Conservation (phyloP, 2,329 filamentous ascomycete species). For the Rachicladosporium sp. region DNA sequence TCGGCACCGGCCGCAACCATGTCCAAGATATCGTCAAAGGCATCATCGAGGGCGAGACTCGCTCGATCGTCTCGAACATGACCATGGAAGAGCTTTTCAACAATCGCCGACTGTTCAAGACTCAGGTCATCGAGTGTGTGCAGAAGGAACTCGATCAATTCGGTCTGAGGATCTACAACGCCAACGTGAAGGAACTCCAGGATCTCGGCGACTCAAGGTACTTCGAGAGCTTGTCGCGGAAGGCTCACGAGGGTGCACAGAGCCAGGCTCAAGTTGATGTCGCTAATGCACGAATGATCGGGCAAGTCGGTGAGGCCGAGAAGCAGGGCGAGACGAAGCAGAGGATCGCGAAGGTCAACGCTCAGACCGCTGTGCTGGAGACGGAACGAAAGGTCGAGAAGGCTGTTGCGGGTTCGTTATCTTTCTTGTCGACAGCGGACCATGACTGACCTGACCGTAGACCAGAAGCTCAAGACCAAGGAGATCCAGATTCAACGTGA, state of each 20-base stretch:
- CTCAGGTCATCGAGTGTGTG: slow-evolving; percentile 43
- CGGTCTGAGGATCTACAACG: slow-evolving; percentile 53
- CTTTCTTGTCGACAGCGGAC: background rate
- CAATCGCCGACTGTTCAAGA: slow-evolving; percentile 63
- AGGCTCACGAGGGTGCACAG: slow-evolving; percentile 73
- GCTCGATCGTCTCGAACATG: slow-evolving; percentile 73
- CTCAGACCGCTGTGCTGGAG: slow-evolving; percentile 72
- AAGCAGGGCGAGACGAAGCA: slow-evolving; percentile 71
- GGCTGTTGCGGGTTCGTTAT: slow-evolving; percentile 32
- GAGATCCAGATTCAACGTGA: slow-evolving; percentile 62
- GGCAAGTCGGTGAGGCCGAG: slow-evolving; percentile 65
- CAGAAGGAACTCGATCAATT: slow-evolving; percentile 71
- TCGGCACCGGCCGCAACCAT: slow-evolving; percentile 44
- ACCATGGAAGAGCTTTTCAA: slow-evolving; percentile 89
- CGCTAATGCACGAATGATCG: slow-evolving; percentile 46
- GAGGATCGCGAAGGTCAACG: slow-evolving; percentile 78
- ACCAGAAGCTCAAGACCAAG: slow-evolving; percentile 60
- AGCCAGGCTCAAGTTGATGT: slow-evolving; percentile 62
- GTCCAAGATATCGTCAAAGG: slow-evolving; percentile 79
- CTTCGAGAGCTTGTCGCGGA: slow-evolving; percentile 68
- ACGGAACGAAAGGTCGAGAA: slow-evolving; percentile 76
- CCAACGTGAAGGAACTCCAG: slow-evolving; percentile 77
- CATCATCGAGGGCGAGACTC: slow-evolving; percentile 79
- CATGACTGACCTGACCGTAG: slow-evolving; percentile 35
- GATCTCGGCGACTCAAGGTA: slow-evolving; percentile 74